Percentiles rank a stretch among this genome's conserved stretches.
Conservation (phyloP, 2,329 filamentous ascomycete species). For the Zasmidium citrigriseum region DNA sequence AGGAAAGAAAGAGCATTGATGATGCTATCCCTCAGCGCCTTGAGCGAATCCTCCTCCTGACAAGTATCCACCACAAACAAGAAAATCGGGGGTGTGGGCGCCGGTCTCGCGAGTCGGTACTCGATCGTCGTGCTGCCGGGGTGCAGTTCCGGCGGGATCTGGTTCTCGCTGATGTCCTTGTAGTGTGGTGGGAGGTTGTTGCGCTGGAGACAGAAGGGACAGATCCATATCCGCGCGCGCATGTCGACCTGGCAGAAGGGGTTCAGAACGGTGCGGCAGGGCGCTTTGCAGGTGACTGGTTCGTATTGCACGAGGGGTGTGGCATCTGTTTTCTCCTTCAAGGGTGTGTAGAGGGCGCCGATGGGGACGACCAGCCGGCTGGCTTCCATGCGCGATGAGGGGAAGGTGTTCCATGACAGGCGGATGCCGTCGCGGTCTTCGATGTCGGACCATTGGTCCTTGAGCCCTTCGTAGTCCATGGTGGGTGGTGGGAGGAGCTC, state of each 20-base stretch:
- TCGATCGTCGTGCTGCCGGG: slow-evolving; percentile 86
- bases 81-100: slow-evolving; percentile 84
- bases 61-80: slow-evolving; percentile 86
- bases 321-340: slow-evolving; percentile 85
- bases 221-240: slow-evolving; percentile 83
- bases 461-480: slow-evolving; percentile 92
- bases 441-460: slow-evolving; percentile 94
- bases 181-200: slow-evolving; percentile 83
- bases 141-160: slow-evolving; percentile 81
- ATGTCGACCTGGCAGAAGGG: slow-evolving; percentile 92
- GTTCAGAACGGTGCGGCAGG: slow-evolving; percentile 93
- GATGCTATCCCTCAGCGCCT: slow-evolving; percentile 80
- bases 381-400: slow-evolving; percentile 86
- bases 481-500: slow-evolving; percentile 29
- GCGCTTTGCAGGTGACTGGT: slow-evolving; percentile 93
- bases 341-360: slow-evolving; percentile 88
- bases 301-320: slow-evolving; percentile 91
- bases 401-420: slow-evolving; percentile 98
- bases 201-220: slow-evolving; percentile 81
- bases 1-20: slow-evolving; percentile 83
- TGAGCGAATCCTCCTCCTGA: slow-evolving; percentile 82
- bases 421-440: slow-evolving; percentile 96
- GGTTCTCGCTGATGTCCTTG: slow-evolving; percentile 83
- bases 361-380: slow-evolving; percentile 69
- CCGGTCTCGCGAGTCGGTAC: slow-evolving; percentile 76